Evolutionary conservation across 208 protist species (phyloP), one percentile per base, ranked within the genome.

Genomic region (Crithidia fasciculata): DNA sequence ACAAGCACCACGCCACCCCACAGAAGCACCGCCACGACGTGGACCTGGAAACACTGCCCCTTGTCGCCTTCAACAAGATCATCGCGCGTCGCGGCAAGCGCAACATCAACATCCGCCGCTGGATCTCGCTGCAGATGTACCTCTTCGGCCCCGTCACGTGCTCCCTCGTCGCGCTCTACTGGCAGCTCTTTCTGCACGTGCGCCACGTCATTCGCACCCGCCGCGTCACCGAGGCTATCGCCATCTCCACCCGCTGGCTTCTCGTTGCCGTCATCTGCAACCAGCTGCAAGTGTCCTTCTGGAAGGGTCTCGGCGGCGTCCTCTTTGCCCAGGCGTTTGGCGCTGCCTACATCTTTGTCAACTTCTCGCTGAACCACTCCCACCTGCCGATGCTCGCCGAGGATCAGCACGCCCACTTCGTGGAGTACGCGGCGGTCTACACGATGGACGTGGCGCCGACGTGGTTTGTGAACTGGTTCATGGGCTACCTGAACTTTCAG

Each of bases 401-500:
- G 19, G 71, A 87, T 59, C 45, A 89, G 65, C 75, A 92, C 58
- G 74, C 82, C 28, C 82, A 92, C 80, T 94, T 82, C 69, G 86
- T 95, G 5, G 86, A 93, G 78, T 92, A 91, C 75, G 74, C 78
- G 16, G 67, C 78, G 39, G 69, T 85, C 54, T 85, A 90, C 83
- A 96, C 91, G 8, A 92, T 91, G 70, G 84, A 96, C 76, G 83
- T 90, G 19, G 45, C 77, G 10, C 69, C 82, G 16, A 72, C 63
- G 73, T 83, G 63, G 68, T 85, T 92, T 9, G 83, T 86, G 59
- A 87, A 78, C 37, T 96, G 85, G 84, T 87, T 89, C 55, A 92
- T 94, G 84, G 84, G 82, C 10, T 90, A 89, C 74, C 82, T 96
- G 44, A 95, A 95, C 76, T 94, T 73, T 56, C 92, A 96, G 80